A percentile compares a stretch with the other conserved stretches of the same genome.
Conservation (phyloP, 1,284 basidiomycete species). For the Ustilago lituana region DNA sequence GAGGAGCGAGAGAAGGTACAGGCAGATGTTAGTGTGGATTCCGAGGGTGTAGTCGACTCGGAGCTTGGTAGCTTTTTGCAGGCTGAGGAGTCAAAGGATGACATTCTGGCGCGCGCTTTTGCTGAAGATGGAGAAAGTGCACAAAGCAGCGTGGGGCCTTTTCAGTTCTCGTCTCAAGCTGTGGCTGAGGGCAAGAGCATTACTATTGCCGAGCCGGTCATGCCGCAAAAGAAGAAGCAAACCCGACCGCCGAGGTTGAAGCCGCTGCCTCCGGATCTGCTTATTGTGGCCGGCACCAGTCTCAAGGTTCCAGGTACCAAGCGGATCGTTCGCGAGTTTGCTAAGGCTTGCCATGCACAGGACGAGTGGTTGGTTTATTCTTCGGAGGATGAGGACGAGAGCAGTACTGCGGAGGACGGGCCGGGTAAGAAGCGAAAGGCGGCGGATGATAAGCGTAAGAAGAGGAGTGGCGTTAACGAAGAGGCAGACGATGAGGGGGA, state of each 20-base stretch:
- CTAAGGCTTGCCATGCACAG: constrained; percentile 77
- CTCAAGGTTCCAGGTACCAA: constrained; percentile 93
- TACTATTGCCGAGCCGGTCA: constrained; percentile 24
- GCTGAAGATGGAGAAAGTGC: constrained; percentile 28
- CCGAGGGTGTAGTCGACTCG: constrained; percentile 25
- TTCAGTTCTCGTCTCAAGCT: constrained; percentile 9
- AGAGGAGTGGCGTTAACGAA: background rate
- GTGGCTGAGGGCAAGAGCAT: constrained; percentile 20
- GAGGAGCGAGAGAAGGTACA: constrained; percentile 1
- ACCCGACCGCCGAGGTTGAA: constrained; percentile 53
- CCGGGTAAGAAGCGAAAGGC: constrained; percentile 27
- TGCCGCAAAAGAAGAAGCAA: constrained; percentile 26
- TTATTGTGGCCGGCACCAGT: constrained; percentile 95
- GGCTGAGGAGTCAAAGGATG: constrained; percentile 29
- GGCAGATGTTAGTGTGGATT: constrained; percentile 32
- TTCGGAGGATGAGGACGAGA: constrained; percentile 51
- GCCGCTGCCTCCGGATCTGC: constrained; percentile 77
- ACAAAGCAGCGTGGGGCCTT: constrained; percentile 8
- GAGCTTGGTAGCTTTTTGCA: constrained; percentile 20
- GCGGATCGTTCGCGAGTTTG: constrained; percentile 91
- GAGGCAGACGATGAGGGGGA: constrained; percentile 11
- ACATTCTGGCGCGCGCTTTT: constrained; percentile 48
- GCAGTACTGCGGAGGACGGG: constrained; percentile 43
- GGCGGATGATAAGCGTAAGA: constrained; percentile 2
- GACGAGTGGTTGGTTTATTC: constrained; percentile 52